Percentiles rank a stretch among this genome's conserved stretches.
Evolutionary conservation across 257 asterid species (phyloP).

Genomic region (Cynanchum wilfordii): DNA sequence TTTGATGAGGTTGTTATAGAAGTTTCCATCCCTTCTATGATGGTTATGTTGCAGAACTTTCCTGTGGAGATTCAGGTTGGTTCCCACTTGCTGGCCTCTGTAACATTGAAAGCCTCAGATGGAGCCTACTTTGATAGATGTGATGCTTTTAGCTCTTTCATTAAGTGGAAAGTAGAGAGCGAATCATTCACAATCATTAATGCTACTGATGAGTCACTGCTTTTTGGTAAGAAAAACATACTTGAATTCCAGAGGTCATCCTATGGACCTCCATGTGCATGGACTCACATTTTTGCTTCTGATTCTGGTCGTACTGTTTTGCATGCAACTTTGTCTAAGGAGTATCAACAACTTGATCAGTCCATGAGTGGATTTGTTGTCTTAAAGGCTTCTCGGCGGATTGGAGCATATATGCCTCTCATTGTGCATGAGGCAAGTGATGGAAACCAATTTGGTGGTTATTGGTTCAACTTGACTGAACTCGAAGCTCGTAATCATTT

Average conservation of each 20-base stretch:
- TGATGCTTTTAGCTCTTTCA: slow-evolving; percentile 66
- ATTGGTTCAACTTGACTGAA: slow-evolving; percentile 54
- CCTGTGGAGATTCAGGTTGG: slow-evolving; percentile 80
- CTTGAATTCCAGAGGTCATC: slow-evolving; percentile 22
- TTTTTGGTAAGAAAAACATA: slow-evolving; percentile 35
- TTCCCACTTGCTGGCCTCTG: slow-evolving; percentile 64
- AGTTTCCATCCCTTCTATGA: slow-evolving; percentile 65
- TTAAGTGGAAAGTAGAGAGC: slow-evolving; percentile 70
- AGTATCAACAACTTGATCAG: slow-evolving; percentile 47
- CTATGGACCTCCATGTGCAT: slow-evolving; percentile 71
- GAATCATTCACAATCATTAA: slow-evolving; percentile 56
- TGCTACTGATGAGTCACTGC: slow-evolving; percentile 34
- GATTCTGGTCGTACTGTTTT: slow-evolving; percentile 56
- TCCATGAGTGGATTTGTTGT: slow-evolving; percentile 42
- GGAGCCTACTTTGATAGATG: slow-evolving; percentile 66
- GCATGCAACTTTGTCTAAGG: slow-evolving; percentile 64
- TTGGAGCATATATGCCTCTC: slow-evolving; percentile 75
- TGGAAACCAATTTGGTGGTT: slow-evolving; percentile 93
- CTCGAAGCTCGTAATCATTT: slow-evolving; percentile 43
- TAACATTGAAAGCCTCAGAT: slow-evolving; percentile 55
- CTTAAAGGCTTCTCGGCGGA: slow-evolving; percentile 50
- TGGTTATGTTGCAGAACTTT: slow-evolving; percentile 61
- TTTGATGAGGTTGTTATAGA: slow-evolving; percentile 67
- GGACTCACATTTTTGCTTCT: slow-evolving; percentile 63
- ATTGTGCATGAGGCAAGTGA: slow-evolving; percentile 69